phyloP scores from a whole-genome alignment of 2,329 filamentous ascomycete genomes.

The Microcyclospora tardicrescens region DNA sequence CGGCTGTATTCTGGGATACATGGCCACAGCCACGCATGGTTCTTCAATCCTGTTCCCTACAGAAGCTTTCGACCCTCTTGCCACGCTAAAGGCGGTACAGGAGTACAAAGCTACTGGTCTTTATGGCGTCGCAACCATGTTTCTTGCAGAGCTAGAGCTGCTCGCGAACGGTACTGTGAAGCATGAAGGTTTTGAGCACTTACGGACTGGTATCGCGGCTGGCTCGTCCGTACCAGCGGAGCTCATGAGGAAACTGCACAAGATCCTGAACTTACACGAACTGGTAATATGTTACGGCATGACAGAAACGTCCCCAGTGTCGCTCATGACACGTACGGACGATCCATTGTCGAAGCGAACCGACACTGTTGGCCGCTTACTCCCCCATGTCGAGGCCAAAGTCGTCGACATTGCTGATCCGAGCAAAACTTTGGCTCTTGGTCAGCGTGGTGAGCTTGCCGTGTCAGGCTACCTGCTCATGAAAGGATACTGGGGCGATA shows the following conservation, averaged over 20 bases:
- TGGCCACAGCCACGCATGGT: constrained; percentile 81
- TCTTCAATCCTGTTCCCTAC: constrained; percentile 72
- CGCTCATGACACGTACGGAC: constrained; percentile 64
- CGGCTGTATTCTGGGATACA: constrained; percentile 82
- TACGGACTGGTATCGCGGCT: constrained; percentile 84
- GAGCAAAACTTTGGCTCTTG: constrained; percentile 45
- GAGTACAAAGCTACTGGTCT: constrained; percentile 54
- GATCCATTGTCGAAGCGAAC: constrained; percentile 65
- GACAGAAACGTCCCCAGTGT: constrained; percentile 74
- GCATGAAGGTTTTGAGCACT: constrained; percentile 45
- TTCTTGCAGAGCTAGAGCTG: constrained; percentile 72
- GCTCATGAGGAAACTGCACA: constrained; percentile 65
- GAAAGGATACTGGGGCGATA: constrained; percentile 80
- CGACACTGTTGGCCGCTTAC: constrained; percentile 60
- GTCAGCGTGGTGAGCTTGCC: constrained; percentile 65
- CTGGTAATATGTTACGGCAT: constrained; percentile 93
- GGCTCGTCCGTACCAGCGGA: constrained; percentile 73
- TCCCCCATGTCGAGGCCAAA: constrained; percentile 71
- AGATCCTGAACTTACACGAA: constrained; percentile 60
- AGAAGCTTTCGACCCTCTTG: constrained; percentile 72
- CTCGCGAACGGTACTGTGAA: constrained; percentile 31
- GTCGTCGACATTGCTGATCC: constrained; percentile 59
- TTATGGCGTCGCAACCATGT: constrained; percentile 92
- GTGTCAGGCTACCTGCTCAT: constrained; percentile 78
- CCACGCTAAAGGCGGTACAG: constrained; percentile 52